Evolutionary conservation across 441 rosid genomes (phyloP).

Genomic region (Populus hybrid): DNA sequence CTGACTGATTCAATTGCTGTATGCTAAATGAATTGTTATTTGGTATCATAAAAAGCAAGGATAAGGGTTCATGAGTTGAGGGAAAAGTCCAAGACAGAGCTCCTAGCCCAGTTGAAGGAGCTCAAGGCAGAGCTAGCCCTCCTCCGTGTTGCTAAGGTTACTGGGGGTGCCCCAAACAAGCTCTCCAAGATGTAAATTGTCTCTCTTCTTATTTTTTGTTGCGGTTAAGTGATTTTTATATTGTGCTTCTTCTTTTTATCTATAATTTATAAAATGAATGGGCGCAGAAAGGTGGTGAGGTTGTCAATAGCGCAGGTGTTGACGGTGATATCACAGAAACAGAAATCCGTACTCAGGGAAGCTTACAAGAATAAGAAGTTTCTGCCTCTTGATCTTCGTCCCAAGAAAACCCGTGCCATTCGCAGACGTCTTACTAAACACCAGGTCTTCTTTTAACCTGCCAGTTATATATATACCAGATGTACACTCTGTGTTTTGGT

Average conservation of each 20-base stretch:
- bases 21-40: background rate
- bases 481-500: background rate
- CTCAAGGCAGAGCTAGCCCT: slow-evolving; percentile 87
- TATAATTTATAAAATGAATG: background rate
- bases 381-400: slow-evolving; percentile 88
- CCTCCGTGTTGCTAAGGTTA: slow-evolving; percentile 95
- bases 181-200: slow-evolving; percentile 75
- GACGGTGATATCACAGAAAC: slow-evolving; percentile 91
- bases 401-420: slow-evolving; percentile 90
- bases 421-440: slow-evolving; percentile 80
- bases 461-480: background rate
- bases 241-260: background rate
- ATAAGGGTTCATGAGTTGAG: slow-evolving; percentile 93
- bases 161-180: slow-evolving; percentile 97
- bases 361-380: slow-evolving; percentile 83
- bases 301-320: slow-evolving; percentile 83
- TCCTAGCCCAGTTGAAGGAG: slow-evolving; percentile 73
- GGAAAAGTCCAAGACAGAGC: slow-evolving; percentile 68
- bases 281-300: slow-evolving; percentile 82
- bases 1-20: background rate
- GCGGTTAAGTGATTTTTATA: background rate
- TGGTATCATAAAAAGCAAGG: slow-evolving; percentile 45
- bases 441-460: slow-evolving; percentile 41
- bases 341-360: slow-evolving; percentile 78
- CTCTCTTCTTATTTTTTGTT: background rate